Base-by-base conservation (phyloP, 768 basidiomycete genomes). In the Boletus rubescentipes region DNA sequence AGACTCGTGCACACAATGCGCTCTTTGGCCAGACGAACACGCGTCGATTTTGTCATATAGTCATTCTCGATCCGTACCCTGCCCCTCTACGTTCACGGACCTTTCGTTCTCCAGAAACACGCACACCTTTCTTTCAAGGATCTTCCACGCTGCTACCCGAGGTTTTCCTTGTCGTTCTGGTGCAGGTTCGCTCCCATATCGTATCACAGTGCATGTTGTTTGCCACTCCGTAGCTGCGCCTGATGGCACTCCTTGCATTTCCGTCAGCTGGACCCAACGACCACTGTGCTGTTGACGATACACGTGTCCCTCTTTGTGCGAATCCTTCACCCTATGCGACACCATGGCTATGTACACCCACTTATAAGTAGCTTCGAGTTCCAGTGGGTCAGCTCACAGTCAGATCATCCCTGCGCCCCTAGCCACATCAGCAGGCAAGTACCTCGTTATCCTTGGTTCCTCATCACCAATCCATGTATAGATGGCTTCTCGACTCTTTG, bases 401-500 rank as follows among this genome's bases (percentile, higher is more conserved):
- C 50, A 49, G 34, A 62, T 59, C 60, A 44, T 50, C 45, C 51
- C 47, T 20, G 23, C 40, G 11, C 35, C 18, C 35, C 56, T 45
- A 36, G 16, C 30, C 40, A 35, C 41, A 46, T 50, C 51, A 41
- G 39, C 30, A 55, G 55, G 69, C 45, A 21, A 51, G 55, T 21
- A 20, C 51, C 30, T 35, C 20, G 29, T 53, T 46, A 32, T 51
- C 41, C 20, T 38, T 32, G 42, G 16, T 34, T 44, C 1, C 31
- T 29, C 57, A 26, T 46, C 54, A 38, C 59, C 51, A 58, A 47
- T 56, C 36, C 38, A 43, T 54, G 47, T 26, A 48, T 58, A 68
- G 59, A 79, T 81, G 75, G 62, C 70, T 16, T 61, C 74, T 38
- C 81, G 78, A 18, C 70, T 86, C 38, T 89, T 85, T 59, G 85